Evolutionary conservation across 495 filamentous ascomycete genomes (phyloP).

Genomic region (Neurospora sp.): DNA sequence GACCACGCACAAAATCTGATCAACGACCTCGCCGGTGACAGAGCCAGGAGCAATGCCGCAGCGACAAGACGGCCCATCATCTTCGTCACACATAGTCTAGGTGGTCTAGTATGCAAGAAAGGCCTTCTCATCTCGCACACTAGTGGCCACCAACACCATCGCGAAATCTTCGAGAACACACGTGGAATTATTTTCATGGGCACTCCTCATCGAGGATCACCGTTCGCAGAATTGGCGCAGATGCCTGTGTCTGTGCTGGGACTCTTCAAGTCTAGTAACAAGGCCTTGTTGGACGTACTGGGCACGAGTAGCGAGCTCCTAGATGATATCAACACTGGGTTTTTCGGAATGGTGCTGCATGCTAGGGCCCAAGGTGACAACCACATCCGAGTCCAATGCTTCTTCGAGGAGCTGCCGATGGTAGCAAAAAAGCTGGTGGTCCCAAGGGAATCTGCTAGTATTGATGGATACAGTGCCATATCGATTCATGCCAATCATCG

Average conservation of each 20-base stretch:
- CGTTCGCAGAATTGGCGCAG: constrained; percentile 20
- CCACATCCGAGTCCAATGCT: constrained; percentile 18
- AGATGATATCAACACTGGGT: constrained; percentile 21
- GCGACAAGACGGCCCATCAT: constrained; percentile 13
- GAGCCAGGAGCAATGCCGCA: not conserved
- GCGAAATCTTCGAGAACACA: constrained; percentile 18
- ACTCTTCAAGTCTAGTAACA: constrained; percentile 15
- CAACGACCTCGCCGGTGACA: constrained; percentile 3
- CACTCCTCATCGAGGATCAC: constrained; percentile 30
- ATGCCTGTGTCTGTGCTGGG: constrained; percentile 3
- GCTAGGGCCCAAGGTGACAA: constrained; percentile 1
- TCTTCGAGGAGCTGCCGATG: constrained; percentile 15
- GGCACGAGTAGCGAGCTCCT: constrained; percentile 13
- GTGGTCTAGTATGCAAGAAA: constrained; percentile 32
- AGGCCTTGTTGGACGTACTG: constrained; percentile 9
- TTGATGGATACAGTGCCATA: constrained; percentile 21
- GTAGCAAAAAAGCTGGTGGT: constrained; percentile 14
- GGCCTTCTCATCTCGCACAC: constrained; percentile 6
- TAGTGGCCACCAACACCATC: constrained; percentile 12
- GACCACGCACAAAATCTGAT: constrained; percentile 14
- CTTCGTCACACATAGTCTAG: constrained; percentile 26
- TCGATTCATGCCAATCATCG: constrained; percentile 29
- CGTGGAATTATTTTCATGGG: constrained; percentile 32
- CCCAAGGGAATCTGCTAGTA: constrained; percentile 24
- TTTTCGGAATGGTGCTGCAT: constrained; percentile 19